Conservation (phyloP, 2,329 filamentous ascomycete genomes). For the Aspergillus thermomutatus region DNA sequence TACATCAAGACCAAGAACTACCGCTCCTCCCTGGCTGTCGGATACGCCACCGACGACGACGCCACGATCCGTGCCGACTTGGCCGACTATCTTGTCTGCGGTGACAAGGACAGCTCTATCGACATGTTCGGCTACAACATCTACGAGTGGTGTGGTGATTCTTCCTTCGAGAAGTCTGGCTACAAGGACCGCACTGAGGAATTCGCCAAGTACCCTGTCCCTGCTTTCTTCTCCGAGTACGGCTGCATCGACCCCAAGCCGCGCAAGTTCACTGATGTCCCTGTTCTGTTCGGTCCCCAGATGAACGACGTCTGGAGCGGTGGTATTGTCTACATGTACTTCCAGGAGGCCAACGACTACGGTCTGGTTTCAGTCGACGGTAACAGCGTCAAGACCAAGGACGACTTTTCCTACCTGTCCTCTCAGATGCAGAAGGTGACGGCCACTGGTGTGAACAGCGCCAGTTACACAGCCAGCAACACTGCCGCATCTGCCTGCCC, state of each 20-base stretch:
- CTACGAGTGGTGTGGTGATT: constrained; percentile 97
- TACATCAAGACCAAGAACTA: constrained; percentile 82
- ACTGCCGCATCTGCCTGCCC: constrained; percentile 69
- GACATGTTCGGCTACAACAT: constrained; percentile 99
- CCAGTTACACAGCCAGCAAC: constrained; percentile 71
- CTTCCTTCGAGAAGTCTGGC: constrained; percentile 70
- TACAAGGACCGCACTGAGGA: constrained; percentile 81
- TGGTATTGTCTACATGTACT: constrained; percentile 99
- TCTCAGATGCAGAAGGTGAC: constrained; percentile 65
- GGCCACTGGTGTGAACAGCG: constrained; percentile 63
- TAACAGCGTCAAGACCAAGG: constrained; percentile 61
- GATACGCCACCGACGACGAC: constrained; percentile 95
- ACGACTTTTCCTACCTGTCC: constrained; percentile 72
- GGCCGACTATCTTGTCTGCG: constrained; percentile 94
- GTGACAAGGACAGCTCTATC: constrained; percentile 62
- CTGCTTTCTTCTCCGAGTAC: constrained; percentile 98
- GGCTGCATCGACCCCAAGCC: constrained; percentile 77
- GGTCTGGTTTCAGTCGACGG: constrained; percentile 62
- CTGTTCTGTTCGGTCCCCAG: constrained; percentile 69
- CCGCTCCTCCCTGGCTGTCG: constrained; percentile 72
- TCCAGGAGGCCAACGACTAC: constrained; percentile 85
- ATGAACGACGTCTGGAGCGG: constrained; percentile 91
- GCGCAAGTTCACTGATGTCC: constrained; percentile 82
- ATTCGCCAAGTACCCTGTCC: constrained; percentile 85
- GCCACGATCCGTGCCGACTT: constrained; percentile 75